Conservation (phyloP, 768 basidiomycete species). For the Mycena chlorophos region DNA sequence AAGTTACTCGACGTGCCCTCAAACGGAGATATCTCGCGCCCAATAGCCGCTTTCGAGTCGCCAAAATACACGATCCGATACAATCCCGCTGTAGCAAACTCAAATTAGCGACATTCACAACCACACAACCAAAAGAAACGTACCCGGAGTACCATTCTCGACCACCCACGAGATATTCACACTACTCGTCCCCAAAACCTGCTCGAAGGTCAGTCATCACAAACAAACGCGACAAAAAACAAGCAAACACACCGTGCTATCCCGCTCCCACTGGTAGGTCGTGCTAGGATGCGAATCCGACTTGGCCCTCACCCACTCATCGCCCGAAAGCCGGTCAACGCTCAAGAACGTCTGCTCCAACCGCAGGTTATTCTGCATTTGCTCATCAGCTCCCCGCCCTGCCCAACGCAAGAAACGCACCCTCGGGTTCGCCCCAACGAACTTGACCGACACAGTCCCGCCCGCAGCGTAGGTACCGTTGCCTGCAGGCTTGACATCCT, state of each 20-base stretch:
- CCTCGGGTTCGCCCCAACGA: constrained; percentile 56
- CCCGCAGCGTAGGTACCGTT: constrained; percentile 38
- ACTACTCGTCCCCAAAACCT: constrained; percentile 46
- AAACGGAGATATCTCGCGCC: constrained; percentile 45
- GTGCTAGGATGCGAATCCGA: constrained; percentile 61
- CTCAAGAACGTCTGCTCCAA: constrained; percentile 52
- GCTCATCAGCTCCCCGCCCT: not conserved
- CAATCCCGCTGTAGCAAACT: constrained; percentile 39
- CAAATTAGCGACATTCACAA: constrained; percentile 6
- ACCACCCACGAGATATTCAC: constrained; percentile 51
- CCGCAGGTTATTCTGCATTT: constrained; percentile 51
- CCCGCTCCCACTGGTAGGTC: constrained; percentile 47
- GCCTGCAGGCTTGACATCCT: constrained; percentile 39
- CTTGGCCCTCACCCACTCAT: constrained; percentile 39
- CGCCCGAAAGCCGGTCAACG: constrained; percentile 39
- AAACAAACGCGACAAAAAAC: not conserved
- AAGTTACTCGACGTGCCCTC: constrained; percentile 26
- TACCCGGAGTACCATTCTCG: constrained; percentile 40
- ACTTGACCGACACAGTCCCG: constrained; percentile 44
- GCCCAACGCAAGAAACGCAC: constrained; percentile 29
- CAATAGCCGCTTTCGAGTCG: constrained; percentile 46
- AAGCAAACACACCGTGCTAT: constrained; percentile 31
- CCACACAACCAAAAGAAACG: constrained; percentile 8
- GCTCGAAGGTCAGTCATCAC: not conserved
- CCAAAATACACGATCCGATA: constrained; percentile 55